phyloP scores from a whole-genome alignment of 78 protist species.

The Goniomonas avonlea region DNA sequence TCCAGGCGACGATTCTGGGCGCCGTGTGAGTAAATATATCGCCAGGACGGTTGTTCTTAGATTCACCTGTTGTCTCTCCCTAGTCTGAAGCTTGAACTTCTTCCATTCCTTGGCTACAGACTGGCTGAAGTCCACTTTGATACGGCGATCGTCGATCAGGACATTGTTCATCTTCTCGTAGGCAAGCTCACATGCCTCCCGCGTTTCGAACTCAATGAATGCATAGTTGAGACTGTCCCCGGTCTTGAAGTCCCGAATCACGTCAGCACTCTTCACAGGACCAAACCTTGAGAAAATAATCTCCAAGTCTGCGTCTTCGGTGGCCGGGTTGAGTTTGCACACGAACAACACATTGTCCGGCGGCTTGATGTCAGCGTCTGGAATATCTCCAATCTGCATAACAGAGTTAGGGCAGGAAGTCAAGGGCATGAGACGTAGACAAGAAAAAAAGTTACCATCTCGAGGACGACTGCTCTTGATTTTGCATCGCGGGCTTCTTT shows the following conservation, averaged over 20 bases:
- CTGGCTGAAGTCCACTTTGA: constrained; percentile 92
- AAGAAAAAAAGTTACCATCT: constrained; percentile 34
- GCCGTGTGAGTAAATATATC: no score
- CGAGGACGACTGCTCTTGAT: constrained; percentile 64
- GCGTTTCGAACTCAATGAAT: constrained; percentile 83
- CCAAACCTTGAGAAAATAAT: constrained; percentile 88
- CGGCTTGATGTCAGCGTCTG: constrained; percentile 86
- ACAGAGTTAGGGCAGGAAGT: no score
- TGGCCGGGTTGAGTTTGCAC: constrained; percentile 88
- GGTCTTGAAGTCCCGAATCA: constrained; percentile 76
- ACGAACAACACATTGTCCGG: constrained; percentile 93
- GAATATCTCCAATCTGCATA: constrained; percentile 72
- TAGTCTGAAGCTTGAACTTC: not conserved
- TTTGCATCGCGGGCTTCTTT: constrained; percentile 33
- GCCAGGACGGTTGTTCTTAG: no score
- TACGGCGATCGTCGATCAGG: constrained; percentile 93
- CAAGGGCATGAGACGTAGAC: not conserved
- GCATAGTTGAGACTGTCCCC: constrained; percentile 81
- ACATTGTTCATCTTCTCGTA: constrained; percentile 91
- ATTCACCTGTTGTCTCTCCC: constrained; percentile 28
- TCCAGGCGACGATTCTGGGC: not conserved
- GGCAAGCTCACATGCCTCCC: constrained; percentile 65
- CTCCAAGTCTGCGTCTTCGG: constrained; percentile 83
- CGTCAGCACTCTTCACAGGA: constrained; percentile 30
- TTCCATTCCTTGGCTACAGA: constrained; percentile 57